Percentiles rank a stretch among this genome's conserved stretches.
These are phyloP conservation scores for Cavenderia fasciculata DNA, from an alignment of 78 protist species.

Conservation along the genomic window DNA sequence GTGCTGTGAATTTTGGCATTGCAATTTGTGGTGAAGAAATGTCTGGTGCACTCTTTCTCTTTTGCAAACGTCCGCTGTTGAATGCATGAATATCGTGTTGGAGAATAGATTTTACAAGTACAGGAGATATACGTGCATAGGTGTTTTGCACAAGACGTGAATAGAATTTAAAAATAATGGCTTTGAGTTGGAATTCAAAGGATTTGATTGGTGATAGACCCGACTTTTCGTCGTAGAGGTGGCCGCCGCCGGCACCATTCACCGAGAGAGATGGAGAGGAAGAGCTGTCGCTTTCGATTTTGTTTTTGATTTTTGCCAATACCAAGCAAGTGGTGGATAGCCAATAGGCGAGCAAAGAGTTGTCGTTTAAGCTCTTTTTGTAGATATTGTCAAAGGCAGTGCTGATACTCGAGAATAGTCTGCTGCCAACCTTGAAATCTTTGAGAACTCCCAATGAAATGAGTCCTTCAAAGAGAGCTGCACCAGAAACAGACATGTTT, in stretches of 20 bases:
- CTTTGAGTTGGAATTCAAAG: conserved; percentile 51
- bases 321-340: conserved; percentile 35
- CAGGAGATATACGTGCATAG: conserved; percentile 35
- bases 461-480: conserved; percentile 33
- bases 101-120: conserved; percentile 14
- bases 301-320: conserved; percentile 48
- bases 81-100: conserved; percentile 68
- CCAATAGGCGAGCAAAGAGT: conserved; percentile 36
- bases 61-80: conserved; percentile 43
- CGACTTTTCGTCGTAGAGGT: background rate
- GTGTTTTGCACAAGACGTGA: conserved; percentile 43
- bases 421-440: conserved; percentile 33
- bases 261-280: background rate
- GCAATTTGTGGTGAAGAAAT: background rate
- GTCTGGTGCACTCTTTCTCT: conserved; percentile 54
- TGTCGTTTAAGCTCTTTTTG: conserved; percentile 34
- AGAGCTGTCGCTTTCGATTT: background rate
- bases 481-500: conserved; percentile 50
- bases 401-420: conserved; percentile 28
- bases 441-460: conserved; percentile 36
- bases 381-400: conserved; percentile 28
- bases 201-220: conserved; percentile 46
- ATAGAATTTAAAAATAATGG: conserved; percentile 61
- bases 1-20: background rate
- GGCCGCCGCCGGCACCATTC: background rate